phyloP scores from a whole-genome alignment of 1,284 basidiomycete genomes.

The Garcileccinum viscosum region DNA sequence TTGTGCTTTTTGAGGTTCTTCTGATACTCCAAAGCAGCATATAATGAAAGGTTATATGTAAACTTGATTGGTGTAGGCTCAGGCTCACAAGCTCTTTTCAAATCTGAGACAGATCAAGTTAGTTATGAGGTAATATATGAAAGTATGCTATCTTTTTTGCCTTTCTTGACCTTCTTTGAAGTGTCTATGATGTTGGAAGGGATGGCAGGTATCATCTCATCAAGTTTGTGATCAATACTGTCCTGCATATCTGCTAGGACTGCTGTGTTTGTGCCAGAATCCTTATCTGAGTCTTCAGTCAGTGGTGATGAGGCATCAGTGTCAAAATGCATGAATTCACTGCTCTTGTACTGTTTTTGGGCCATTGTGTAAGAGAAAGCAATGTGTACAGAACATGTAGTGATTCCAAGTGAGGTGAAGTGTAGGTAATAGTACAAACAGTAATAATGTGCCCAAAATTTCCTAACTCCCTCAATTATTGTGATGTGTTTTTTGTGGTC shows the following conservation, averaged over 20 bases:
- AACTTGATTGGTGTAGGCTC: neutral
- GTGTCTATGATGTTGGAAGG: neutral
- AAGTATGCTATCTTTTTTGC: neutral
- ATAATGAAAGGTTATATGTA: neutral
- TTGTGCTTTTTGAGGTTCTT: neutral
- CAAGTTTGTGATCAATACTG: neutral
- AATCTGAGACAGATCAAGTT: neutral
- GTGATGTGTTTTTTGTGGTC: too few species aligned
- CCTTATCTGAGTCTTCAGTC: too few species aligned
- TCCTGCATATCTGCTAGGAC: neutral
- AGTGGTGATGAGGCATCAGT: neutral
- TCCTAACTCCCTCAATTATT: neutral
- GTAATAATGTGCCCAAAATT: neutral
- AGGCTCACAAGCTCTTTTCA: neutral
- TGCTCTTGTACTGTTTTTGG: neutral
- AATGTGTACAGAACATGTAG: neutral
- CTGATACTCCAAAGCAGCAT: neutral
- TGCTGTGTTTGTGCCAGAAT: neutral
- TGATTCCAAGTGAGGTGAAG: too few species aligned
- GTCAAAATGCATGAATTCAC: neutral
- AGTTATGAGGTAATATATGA: neutral
- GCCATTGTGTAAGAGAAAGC: neutral
- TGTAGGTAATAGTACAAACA: too few species aligned
- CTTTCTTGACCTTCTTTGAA: neutral
- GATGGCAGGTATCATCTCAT: neutral